phyloP scores from a whole-genome alignment of 345 rosid genomes.

The Rhodamnia argentea region DNA sequence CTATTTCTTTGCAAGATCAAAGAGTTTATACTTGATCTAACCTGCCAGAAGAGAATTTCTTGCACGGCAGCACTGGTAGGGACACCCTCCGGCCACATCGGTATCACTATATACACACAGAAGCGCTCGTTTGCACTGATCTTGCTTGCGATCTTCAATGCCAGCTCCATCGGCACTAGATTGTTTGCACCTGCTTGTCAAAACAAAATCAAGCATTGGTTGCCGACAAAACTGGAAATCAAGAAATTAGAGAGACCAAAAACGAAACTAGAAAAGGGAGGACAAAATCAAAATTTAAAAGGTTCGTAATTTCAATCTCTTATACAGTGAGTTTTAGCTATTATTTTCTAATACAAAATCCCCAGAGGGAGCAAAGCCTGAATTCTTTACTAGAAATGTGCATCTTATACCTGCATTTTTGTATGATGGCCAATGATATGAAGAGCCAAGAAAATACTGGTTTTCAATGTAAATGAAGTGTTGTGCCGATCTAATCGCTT shows the following conservation, averaged over 20 bases:
- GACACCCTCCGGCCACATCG: slow-evolving; percentile 70
- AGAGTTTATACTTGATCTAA: slow-evolving; percentile 1
- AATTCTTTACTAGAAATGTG: not conserved
- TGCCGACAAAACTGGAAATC: not conserved
- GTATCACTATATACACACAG: slow-evolving; percentile 45
- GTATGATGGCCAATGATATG: slow-evolving; percentile 59
- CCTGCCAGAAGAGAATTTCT: slow-evolving; percentile 73
- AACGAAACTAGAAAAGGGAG: not conserved
- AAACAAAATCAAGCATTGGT: not conserved
- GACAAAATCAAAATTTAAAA: not conserved
- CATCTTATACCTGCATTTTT: slow-evolving; percentile 45
- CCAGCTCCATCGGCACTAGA: slow-evolving; percentile 57
- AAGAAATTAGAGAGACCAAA: not conserved
- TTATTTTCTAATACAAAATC: not conserved
- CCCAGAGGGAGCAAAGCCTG: not conserved
- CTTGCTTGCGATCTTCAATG: slow-evolving; percentile 54
- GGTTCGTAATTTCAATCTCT: not conserved
- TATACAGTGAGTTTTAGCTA: not conserved
- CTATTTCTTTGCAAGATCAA: not conserved
- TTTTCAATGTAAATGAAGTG: slow-evolving; percentile 67
- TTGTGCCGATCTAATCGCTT: slow-evolving; percentile 68
- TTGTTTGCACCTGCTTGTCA: slow-evolving; percentile 51
- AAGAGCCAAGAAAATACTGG: slow-evolving; percentile 65
- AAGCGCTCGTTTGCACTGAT: slow-evolving; percentile 43
- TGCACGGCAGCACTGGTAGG: slow-evolving; percentile 53